Base-by-base conservation (phyloP, 2,329 filamentous ascomycete species). In the Aphanoascus verrucosus region DNA sequence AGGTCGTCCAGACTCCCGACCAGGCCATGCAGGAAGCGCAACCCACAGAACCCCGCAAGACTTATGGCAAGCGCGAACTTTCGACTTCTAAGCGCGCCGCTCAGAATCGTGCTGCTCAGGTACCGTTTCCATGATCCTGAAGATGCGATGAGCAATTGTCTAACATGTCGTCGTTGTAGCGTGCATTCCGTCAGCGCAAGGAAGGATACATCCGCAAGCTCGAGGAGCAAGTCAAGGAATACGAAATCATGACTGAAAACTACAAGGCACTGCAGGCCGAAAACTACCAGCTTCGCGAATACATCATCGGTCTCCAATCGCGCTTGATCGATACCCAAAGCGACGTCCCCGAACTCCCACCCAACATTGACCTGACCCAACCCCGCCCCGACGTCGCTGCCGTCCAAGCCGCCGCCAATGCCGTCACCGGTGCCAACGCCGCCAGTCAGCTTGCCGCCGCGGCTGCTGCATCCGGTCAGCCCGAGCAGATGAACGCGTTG, bases 131-230 rank as follows among this genome's bases (percentile, higher is more conserved):
- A 17, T 34, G 28, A 12, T 40, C n/a, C 35, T 23, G 6, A 46
- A 40, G 17, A 28, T 11, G 6, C 35, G 35, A 23, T 20, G 34
- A 3, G 15, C 19, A 34, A 51, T 38, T 17, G 40, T 19, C 20
- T 5, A 17, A 44, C n/a, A n/a, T 54, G 17, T 48, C 40, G 28
- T 41, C 40, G 1, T 41, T 28, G 59, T 63, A 98, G 91, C 83
- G 93, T 67, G 93, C 93, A 41, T 98, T 98, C 72, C 87, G 93
- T 41, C 90, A 97, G 72, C 86, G 93, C 58, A 98, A 98, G 68
- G 93, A 98, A 71, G 87, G 88, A 44, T 96, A 98, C 69, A 98
- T 98, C 69, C 94, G 94, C 75, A 94, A 94, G 68, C 79, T 98
- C 5, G 93, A 98, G 71, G 86, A 93, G 66, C 88, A 97, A 67